Conservation (phyloP, 1,284 basidiomycete species). For the Sphagnurus paluster region DNA sequence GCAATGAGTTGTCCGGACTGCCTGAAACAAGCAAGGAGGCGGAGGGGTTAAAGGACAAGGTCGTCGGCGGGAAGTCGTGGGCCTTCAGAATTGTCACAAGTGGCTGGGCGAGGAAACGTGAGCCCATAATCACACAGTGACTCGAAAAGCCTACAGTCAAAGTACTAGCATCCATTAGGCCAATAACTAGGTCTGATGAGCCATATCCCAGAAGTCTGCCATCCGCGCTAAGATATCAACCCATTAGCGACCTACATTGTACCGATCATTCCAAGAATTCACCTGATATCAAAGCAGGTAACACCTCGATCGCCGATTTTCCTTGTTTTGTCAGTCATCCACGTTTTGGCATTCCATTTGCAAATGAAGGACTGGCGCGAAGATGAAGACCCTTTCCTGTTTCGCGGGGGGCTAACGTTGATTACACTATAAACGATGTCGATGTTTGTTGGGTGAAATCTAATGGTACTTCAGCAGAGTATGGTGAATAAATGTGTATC, state of each 20-base stretch:
- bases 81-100: constrained; percentile 87
- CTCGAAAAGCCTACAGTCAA: constrained; percentile 59
- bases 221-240: constrained; percentile 54
- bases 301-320: constrained; percentile 78
- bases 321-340: constrained; percentile 56
- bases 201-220: constrained; percentile 87
- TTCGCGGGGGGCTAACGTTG: constrained; percentile 66
- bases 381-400: constrained; percentile 50
- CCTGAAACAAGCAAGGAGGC: constrained; percentile 87
- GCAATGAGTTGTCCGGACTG: constrained; percentile 88
- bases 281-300: constrained; percentile 89
- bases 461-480: constrained; percentile 22
- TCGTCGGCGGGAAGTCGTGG: constrained; percentile 94
- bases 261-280: constrained; percentile 14
- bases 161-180: constrained; percentile 81
- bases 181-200: constrained; percentile 84
- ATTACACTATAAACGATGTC: constrained; percentile 71
- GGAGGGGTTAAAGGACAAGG: constrained; percentile 84
- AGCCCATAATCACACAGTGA: constrained; percentile 12
- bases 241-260: constrained; percentile 6
- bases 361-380: constrained; percentile 61
- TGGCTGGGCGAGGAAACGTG: constrained; percentile 54
- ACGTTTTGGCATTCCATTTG: constrained; percentile 64
- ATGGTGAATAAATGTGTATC: neutral
- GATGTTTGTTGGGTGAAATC: constrained; percentile 61